Evolutionary conservation across 331 rosid genomes (phyloP).

Genomic region (Quercus tomentella): DNA sequence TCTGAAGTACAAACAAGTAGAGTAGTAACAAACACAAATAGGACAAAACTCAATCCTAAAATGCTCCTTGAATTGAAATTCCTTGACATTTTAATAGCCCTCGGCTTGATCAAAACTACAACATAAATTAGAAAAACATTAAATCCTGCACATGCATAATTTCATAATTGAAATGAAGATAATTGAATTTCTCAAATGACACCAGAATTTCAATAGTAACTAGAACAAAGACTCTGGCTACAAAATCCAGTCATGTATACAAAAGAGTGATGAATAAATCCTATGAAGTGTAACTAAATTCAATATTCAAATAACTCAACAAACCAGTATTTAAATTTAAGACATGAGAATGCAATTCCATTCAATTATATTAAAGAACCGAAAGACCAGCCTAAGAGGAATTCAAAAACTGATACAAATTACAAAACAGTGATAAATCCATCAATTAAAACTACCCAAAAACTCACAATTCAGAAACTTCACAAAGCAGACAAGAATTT

Average conservation of each 20-base stretch:
- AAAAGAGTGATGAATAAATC: neutral
- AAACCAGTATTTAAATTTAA: neutral
- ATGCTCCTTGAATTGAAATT: slow-evolving; percentile 34
- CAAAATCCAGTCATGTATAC: neutral
- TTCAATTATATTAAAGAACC: neutral
- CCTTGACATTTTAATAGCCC: slow-evolving; percentile 45
- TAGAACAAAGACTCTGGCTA: neutral
- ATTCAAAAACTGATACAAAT: neutral
- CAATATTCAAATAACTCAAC: neutral
- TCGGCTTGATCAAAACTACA: slow-evolving; percentile 9
- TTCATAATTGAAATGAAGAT: neutral
- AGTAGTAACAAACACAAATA: slow-evolving; percentile 37
- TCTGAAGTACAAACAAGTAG: slow-evolving; percentile 43
- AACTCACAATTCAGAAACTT: slow-evolving; percentile 14
- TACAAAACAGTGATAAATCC: neutral
- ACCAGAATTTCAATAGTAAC: neutral
- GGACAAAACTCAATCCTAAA: slow-evolving; percentile 34
- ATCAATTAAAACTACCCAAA: neutral
- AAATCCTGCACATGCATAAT: slow-evolving; percentile 42
- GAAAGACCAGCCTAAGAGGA: neutral
- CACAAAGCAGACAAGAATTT: slow-evolving; percentile 5
- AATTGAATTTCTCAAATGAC: neutral
- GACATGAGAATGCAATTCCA: neutral
- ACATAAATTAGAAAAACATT: slow-evolving; percentile 13
- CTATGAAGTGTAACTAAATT: neutral